Percentiles rank a stretch among this genome's conserved stretches.
These are phyloP conservation scores for Helianthus tuberosus DNA, from an alignment of 129 eudicot genomes.

Conservation along the genomic window DNA sequence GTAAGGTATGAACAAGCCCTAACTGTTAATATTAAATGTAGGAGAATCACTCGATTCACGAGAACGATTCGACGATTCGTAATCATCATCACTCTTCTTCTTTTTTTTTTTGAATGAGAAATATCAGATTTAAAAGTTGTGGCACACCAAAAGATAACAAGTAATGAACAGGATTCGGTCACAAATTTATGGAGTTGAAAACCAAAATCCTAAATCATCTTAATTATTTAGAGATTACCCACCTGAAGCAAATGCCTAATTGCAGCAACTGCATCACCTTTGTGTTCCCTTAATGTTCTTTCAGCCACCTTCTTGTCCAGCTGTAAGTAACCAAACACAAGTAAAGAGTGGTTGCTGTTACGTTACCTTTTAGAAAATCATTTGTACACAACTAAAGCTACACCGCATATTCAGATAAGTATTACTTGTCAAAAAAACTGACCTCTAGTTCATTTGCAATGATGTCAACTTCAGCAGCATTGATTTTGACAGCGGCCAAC, in stretches of 20 bases:
- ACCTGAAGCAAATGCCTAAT: constrained; percentile 61
- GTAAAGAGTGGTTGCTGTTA: neutral
- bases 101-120: neutral
- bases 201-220: neutral
- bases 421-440: constrained; percentile 2
- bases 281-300: constrained; percentile 90
- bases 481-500: constrained; percentile 94
- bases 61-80: constrained; percentile 42
- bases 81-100: constrained; percentile 19
- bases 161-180: neutral
- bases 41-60: too few relatives aligned
- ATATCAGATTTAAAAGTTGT: neutral
- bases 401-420: too few relatives aligned
- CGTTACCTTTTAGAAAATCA: too few relatives aligned
- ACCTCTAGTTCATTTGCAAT: constrained; percentile 98
- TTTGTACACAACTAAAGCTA: too few relatives aligned
- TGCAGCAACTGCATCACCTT: constrained; percentile 99
- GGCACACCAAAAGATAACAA: neutral
- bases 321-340: constrained; percentile 34
- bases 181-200: neutral
- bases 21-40: constrained; percentile 61
- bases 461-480: constrained; percentile 85
- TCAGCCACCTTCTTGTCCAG: constrained; percentile 99
- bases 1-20: constrained; percentile 17
- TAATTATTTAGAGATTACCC: constrained; percentile 16